Conservation (phyloP, 371 early-diverging fungal species). For the Mortierella sp. region DNA sequence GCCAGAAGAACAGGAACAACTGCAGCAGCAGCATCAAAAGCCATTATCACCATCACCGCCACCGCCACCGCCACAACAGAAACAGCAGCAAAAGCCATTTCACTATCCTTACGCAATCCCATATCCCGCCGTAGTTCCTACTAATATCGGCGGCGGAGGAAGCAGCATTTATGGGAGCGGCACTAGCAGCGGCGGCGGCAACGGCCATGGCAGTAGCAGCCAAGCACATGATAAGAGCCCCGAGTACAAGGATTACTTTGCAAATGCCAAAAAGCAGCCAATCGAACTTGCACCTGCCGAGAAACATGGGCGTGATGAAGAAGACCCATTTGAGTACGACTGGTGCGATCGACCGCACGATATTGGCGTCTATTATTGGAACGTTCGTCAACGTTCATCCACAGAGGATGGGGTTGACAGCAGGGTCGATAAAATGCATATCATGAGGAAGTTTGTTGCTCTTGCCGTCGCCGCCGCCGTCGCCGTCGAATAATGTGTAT, state of each 20-base stretch:
- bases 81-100: not conserved
- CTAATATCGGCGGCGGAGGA: not conserved
- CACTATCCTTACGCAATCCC: not conserved
- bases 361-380: conserved; percentile 13
- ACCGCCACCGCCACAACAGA: not conserved
- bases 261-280: not conserved
- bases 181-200: no score
- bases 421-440: not conserved
- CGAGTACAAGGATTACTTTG: not conserved
- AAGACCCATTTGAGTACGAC: conserved; percentile 14
- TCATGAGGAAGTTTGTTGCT: no score
- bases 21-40: not conserved
- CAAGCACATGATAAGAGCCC: not conserved
- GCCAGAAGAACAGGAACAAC: not conserved
- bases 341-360: conserved; percentile 4
- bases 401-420: not conserved
- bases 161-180: conserved; percentile 20
- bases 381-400: not conserved
- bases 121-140: not conserved
- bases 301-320: conserved; percentile 12
- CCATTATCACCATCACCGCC: no score
- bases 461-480: no score
- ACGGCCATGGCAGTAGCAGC: not conserved
- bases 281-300: not conserved
- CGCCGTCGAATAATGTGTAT: no score